These are phyloP conservation scores for Sabuloglossum arenarium DNA, from an alignment of 495 filamentous ascomycete species.

Conservation along the genomic window DNA sequence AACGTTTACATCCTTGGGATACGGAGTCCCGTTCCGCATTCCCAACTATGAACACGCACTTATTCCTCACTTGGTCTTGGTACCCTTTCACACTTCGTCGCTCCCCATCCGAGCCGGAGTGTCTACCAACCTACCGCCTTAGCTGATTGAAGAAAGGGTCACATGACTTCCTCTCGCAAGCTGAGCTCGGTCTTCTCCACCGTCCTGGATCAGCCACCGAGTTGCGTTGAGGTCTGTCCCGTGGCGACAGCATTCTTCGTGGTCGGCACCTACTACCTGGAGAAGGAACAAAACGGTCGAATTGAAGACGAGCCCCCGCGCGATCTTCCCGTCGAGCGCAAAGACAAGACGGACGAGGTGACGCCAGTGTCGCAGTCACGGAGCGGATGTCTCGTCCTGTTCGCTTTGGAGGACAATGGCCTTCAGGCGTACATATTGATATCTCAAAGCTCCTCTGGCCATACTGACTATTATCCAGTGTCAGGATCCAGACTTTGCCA, in stretches of 20 bases:
- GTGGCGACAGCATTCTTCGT: constrained; percentile 42
- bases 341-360: constrained; percentile 4
- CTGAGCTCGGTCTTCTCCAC: neutral
- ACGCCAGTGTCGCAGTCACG: constrained; percentile 30
- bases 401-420: constrained; percentile 25
- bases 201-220: neutral
- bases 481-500: constrained; percentile 24
- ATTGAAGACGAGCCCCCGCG: constrained; percentile 13
- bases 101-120: too few species aligned
- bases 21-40: too few species aligned
- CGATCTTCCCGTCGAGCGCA: constrained; percentile 10
- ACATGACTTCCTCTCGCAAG: neutral
- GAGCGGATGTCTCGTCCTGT: constrained; percentile 52
- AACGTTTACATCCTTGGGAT: too few species aligned
- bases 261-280: constrained; percentile 70
- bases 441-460: neutral
- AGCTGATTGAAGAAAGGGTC: neutral
- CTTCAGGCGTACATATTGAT: constrained; percentile 26
- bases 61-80: too few species aligned
- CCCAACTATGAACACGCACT: neutral
- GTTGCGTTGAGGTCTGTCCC: constrained; percentile 50
- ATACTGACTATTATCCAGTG: constrained; percentile 5
- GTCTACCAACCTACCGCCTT: neutral
- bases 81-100: too few species aligned
- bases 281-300: constrained; percentile 23